phyloP scores from a whole-genome alignment of 768 basidiomycete genomes.

The Tremella fuciformis region DNA sequence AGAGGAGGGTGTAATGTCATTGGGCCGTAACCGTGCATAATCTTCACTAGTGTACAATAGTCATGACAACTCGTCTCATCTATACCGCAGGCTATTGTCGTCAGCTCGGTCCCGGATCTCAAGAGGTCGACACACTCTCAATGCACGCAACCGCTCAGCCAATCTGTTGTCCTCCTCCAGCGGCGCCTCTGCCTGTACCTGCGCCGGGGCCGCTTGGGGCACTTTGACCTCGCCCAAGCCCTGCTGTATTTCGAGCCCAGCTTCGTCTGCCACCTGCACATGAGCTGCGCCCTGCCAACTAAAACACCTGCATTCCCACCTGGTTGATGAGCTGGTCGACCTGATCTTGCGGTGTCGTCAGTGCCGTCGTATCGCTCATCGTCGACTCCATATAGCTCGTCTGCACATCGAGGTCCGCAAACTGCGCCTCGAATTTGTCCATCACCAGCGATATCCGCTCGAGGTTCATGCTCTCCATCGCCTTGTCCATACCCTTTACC shows the following conservation, averaged over 20 bases:
- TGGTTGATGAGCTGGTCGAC: slow-evolving; percentile 78
- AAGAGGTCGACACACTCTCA: slow-evolving; percentile 47
- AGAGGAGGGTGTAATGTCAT: background rate
- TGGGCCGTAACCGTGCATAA: background rate
- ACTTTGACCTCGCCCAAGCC: slow-evolving; percentile 66
- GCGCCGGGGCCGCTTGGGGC: slow-evolving; percentile 48
- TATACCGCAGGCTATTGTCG: slow-evolving; percentile 9
- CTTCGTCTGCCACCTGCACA: slow-evolving; percentile 78
- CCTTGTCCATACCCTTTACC: slow-evolving; percentile 96
- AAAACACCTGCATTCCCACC: background rate
- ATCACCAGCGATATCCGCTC: slow-evolving; percentile 97
- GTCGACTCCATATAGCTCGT: slow-evolving; percentile 97
- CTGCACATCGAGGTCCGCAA: slow-evolving; percentile 95
- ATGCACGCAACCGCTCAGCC: slow-evolving; percentile 80
- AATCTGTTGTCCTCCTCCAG: slow-evolving; percentile 56
- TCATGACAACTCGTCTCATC: background rate
- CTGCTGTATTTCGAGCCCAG: slow-evolving; percentile 90
- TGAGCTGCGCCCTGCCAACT: background rate
- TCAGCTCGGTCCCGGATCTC: background rate
- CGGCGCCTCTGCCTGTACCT: slow-evolving; percentile 65
- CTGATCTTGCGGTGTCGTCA: slow-evolving; percentile 93
- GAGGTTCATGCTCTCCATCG: slow-evolving; percentile 99
- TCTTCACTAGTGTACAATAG: background rate
- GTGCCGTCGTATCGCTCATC: slow-evolving; percentile 87
- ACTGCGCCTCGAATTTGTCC: slow-evolving; percentile 98